Percentiles rank a stretch among this genome's conserved stretches.
phyloP scores from a whole-genome alignment of 805 yeast genomes.

The Candida qinlingensis region DNA sequence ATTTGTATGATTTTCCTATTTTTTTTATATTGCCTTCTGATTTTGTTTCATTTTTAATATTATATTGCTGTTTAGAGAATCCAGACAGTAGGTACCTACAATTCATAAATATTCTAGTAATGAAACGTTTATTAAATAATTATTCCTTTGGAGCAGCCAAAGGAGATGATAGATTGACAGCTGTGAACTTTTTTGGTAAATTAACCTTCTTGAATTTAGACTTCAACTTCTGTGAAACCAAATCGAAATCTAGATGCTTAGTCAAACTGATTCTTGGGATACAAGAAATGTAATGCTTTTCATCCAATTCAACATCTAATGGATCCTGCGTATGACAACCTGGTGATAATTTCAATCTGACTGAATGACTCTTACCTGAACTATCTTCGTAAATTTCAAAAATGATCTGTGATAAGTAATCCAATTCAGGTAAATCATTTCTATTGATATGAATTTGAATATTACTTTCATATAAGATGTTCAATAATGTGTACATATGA shows the following conservation, averaged over 20 bases:
- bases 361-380: constrained; percentile 76
- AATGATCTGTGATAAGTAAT: constrained; percentile 88
- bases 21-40: too few species aligned
- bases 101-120: not conserved
- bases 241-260: constrained; percentile 87
- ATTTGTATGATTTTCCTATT: too few species aligned
- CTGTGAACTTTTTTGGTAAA: constrained; percentile 86
- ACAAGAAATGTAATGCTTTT: constrained; percentile 93
- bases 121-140: not conserved
- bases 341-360: constrained; percentile 88
- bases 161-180: constrained; percentile 81
- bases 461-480: constrained; percentile 86
- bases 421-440: constrained; percentile 94
- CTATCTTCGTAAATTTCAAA: constrained; percentile 90
- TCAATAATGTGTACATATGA: constrained; percentile 89
- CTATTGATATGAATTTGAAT: constrained; percentile 93
- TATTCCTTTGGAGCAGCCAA: constrained; percentile 19
- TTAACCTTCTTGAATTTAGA: constrained; percentile 82
- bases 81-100: too few species aligned
- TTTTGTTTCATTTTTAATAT: too few species aligned
- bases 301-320: constrained; percentile 91
- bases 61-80: too few species aligned
- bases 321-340: constrained; percentile 99
- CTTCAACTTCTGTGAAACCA: constrained; percentile 74
- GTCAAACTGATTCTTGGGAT: constrained; percentile 88